Percentiles rank a stretch among this genome's conserved stretches.
phyloP scores from a whole-genome alignment of 2,329 filamentous ascomycete species.

The Aureobasidium sp. region DNA sequence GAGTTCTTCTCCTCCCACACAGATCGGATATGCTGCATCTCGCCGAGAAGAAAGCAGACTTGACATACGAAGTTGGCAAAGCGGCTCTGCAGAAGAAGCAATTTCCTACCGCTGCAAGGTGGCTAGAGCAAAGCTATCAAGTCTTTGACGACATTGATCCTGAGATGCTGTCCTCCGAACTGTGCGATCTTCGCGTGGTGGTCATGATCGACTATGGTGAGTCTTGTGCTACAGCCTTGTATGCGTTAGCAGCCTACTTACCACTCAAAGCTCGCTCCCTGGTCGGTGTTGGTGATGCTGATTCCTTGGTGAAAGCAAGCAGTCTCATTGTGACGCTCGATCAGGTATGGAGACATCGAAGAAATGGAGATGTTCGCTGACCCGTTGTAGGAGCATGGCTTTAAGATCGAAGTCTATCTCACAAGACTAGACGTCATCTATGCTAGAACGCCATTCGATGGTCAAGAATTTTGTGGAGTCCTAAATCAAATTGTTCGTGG shows the following conservation, averaged over 20 bases:
- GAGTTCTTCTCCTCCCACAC: slow-evolving; percentile 36
- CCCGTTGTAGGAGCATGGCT: not conserved
- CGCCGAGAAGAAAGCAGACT: slow-evolving; percentile 57
- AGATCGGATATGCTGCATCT: slow-evolving; percentile 37
- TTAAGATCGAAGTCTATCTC: slow-evolving; percentile 57
- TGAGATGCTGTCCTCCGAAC: slow-evolving; percentile 49
- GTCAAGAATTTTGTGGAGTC: slow-evolving; percentile 30
- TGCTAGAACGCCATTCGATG: slow-evolving; percentile 27
- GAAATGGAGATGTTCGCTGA: not conserved
- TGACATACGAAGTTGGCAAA: slow-evolving; percentile 65
- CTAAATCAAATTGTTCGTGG: not conserved
- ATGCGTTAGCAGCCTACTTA: slow-evolving; percentile 19
- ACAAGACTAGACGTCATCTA: slow-evolving; percentile 60
- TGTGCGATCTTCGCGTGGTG: slow-evolving; percentile 54
- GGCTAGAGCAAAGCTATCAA: slow-evolving; percentile 62
- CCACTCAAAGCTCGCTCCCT: slow-evolving; percentile 15
- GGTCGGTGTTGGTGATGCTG: slow-evolving; percentile 31
- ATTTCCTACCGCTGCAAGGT: slow-evolving; percentile 51
- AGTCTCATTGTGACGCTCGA: slow-evolving; percentile 20
- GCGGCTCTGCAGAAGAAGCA: slow-evolving; percentile 46
- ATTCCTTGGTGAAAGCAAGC: slow-evolving; percentile 43
- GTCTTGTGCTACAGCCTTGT: not conserved
- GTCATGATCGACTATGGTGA: slow-evolving; percentile 51
- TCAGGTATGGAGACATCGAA: not conserved
- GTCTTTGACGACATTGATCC: slow-evolving; percentile 48